These are phyloP conservation scores for Piper longum DNA, from an alignment of 164 flowering plant species.

Conservation along the genomic window DNA sequence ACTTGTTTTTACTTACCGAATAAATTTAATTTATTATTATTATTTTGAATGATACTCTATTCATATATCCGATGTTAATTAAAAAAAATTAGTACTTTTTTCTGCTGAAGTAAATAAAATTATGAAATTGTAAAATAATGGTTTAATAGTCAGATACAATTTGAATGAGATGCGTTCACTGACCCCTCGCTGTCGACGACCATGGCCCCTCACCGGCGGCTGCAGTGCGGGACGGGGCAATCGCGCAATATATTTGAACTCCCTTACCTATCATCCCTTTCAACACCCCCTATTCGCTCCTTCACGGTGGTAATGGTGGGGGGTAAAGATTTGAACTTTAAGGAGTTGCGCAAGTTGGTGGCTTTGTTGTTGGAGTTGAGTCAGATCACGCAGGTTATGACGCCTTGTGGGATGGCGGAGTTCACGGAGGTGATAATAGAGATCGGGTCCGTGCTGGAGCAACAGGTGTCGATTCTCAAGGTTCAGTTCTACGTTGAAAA, in stretches of 20 bases:
- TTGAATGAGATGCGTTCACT: constrained; percentile 22
- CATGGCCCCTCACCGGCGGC: constrained; percentile 14
- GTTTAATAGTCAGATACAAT: no score
- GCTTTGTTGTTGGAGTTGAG: constrained; percentile 71
- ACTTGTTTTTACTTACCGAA: no score
- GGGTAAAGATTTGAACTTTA: constrained; percentile 23
- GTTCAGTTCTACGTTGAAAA: constrained; percentile 94
- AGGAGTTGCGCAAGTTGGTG: constrained; percentile 69
- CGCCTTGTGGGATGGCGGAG: constrained; percentile 70
- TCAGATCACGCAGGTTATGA: constrained; percentile 57
- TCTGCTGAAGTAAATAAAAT: no score
- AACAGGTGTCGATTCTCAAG: constrained; percentile 85
- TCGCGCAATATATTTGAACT: constrained; percentile 36
- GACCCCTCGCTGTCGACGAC: constrained; percentile 37
- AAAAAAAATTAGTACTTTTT: no score
- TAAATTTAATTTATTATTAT: no score
- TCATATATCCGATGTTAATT: no score
- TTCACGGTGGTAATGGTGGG: constrained; percentile 10
- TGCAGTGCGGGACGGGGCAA: constrained; percentile 50
- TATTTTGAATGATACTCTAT: no score
- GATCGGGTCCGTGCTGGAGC: constrained; percentile 44
- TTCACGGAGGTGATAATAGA: constrained; percentile 52
- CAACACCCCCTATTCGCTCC: constrained; percentile 38
- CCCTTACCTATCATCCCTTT: constrained; percentile 71
- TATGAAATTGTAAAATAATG: no score